phyloP scores from a whole-genome alignment of 805 yeast species.

The Cyberlindnera nakhonratchasimensis region DNA sequence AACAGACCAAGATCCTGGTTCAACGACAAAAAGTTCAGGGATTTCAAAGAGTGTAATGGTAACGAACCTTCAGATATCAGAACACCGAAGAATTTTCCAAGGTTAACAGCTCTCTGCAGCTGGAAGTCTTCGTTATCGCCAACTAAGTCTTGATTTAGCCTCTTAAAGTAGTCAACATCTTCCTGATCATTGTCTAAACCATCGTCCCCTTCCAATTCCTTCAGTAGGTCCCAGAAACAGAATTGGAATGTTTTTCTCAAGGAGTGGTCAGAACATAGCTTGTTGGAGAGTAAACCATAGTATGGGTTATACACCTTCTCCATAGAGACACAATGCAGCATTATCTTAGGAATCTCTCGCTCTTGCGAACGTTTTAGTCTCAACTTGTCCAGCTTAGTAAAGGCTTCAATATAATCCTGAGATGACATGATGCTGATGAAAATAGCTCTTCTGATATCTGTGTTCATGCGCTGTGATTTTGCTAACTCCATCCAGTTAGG shows the following conservation, averaged over 20 bases:
- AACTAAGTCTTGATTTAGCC: slow-evolving; percentile 29
- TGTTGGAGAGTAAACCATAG: slow-evolving; percentile 75
- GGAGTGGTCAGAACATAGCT: slow-evolving; percentile 70
- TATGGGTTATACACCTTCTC: slow-evolving; percentile 88
- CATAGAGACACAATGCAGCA: slow-evolving; percentile 80
- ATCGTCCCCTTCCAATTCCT: slow-evolving; percentile 58
- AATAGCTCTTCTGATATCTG: slow-evolving; percentile 90
- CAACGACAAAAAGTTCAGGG: slow-evolving; percentile 66
- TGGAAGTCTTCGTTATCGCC: slow-evolving; percentile 50
- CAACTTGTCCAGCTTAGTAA: slow-evolving; percentile 74
- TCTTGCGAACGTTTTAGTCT: slow-evolving; percentile 76
- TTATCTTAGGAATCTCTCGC: slow-evolving; percentile 79
- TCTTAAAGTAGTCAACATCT: slow-evolving; percentile 25
- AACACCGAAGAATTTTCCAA: slow-evolving; percentile 79
- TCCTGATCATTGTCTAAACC: slow-evolving; percentile 36
- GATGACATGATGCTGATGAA: slow-evolving; percentile 95
- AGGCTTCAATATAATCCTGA: slow-evolving; percentile 85
- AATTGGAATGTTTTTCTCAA: slow-evolving; percentile 85
- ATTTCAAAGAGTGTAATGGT: slow-evolving; percentile 68
- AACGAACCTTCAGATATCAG: slow-evolving; percentile 71
- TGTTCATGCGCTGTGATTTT: slow-evolving; percentile 84
- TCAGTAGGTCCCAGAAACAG: slow-evolving; percentile 80
- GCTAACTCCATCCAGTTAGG: slow-evolving; percentile 92
- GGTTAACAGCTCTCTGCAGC: slow-evolving; percentile 58
- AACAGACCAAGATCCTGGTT: slow-evolving; percentile 61